Percentiles rank a stretch among this genome's conserved stretches.
Conservation (phyloP, 345 rosid genomes). For the Lumnitzera racemosa region DNA sequence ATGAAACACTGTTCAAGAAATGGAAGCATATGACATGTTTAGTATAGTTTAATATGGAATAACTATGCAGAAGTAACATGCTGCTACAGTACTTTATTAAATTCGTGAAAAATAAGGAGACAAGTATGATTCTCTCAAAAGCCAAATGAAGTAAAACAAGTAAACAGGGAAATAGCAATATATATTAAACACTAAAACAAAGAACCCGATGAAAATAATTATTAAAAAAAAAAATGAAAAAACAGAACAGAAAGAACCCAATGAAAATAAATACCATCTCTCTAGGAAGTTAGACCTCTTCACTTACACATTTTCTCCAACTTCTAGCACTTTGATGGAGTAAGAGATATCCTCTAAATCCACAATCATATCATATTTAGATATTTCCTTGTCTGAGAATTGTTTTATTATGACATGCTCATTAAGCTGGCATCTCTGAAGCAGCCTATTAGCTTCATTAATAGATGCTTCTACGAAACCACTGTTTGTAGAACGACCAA, state of each 20-base stretch:
- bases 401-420: slow-evolving; percentile 30
- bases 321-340: slow-evolving; percentile 42
- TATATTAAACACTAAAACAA: background rate
- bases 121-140: too few species aligned
- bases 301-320: slow-evolving; percentile 16
- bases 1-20: background rate
- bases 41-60: too few species aligned
- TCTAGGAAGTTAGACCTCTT: slow-evolving; percentile 13
- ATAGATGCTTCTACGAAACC: slow-evolving; percentile 62
- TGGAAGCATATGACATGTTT: background rate
- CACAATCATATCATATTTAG: slow-evolving; percentile 35
- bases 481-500: slow-evolving; percentile 33
- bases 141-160: too few species aligned
- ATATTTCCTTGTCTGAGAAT: slow-evolving; percentile 33
- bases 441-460: slow-evolving; percentile 34
- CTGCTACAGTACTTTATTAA: too few species aligned
- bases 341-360: slow-evolving; percentile 42
- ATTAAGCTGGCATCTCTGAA: slow-evolving; percentile 56
- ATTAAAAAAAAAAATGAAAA: too few species aligned
- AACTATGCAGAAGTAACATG: too few species aligned
- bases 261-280: background rate
- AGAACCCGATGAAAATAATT: background rate
- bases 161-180: too few species aligned
- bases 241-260: background rate
- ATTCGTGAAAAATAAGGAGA: too few species aligned